phyloP scores from a whole-genome alignment of 176 grass and related monocot genomes.

The Hyparrhenia diplandra region DNA sequence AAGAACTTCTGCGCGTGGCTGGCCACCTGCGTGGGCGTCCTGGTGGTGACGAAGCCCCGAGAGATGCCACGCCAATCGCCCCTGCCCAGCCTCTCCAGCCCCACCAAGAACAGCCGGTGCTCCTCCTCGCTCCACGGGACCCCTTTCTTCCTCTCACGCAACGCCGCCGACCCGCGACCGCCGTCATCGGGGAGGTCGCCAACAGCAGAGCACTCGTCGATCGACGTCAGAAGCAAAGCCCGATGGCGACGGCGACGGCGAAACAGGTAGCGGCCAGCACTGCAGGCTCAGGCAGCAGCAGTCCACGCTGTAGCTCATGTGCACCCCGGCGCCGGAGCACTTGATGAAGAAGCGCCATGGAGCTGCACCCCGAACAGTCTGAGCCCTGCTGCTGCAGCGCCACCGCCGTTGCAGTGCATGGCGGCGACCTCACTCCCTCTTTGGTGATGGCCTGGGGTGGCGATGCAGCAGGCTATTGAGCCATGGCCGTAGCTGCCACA shows the following conservation, averaged over 20 bases:
- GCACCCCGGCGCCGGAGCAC: neutral
- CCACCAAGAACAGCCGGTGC: constrained; percentile 57
- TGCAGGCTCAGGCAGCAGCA: constrained; percentile 31
- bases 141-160: constrained; percentile 54
- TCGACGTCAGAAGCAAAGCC: constrained; percentile 25
- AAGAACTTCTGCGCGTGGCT: constrained; percentile 90
- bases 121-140: constrained; percentile 46
- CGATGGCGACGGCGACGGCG: constrained; percentile 7
- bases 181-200: constrained; percentile 52
- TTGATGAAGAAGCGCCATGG: neutral
- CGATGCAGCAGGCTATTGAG: constrained; percentile 27
- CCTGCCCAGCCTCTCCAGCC: constrained; percentile 63
- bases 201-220: constrained; percentile 26
- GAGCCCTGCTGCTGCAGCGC: neutral
- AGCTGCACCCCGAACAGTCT: constrained; percentile 76
- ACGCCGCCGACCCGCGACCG: neutral
- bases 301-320: constrained; percentile 41
- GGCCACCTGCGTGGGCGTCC: constrained; percentile 71
- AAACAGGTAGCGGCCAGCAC: neutral
- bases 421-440: neutral
- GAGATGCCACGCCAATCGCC: constrained; percentile 88
- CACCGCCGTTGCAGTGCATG: too few species aligned
- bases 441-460: neutral
- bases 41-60: constrained; percentile 59
- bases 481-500: constrained; percentile 38